These are phyloP conservation scores for Euphorbia corollata DNA, from an alignment of 441 rosid species.

Conservation along the genomic window DNA sequence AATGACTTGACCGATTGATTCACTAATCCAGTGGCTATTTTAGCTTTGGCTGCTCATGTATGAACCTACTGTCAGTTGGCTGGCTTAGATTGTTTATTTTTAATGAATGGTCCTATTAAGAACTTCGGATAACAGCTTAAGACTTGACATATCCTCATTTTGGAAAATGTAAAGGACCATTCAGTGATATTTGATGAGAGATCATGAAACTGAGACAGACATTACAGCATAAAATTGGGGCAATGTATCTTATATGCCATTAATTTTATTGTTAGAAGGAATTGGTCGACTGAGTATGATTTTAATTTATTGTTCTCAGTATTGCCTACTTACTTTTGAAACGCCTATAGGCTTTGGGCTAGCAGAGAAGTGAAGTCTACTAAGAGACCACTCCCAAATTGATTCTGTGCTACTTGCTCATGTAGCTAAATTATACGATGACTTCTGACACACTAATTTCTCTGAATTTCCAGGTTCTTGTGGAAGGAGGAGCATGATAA, in stretches of 20 bases:
- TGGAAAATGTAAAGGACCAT: background rate
- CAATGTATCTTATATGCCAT: background rate
- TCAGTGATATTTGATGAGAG: background rate
- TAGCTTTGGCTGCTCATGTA: background rate
- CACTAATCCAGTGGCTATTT: background rate
- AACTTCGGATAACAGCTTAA: background rate
- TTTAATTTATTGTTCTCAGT: background rate
- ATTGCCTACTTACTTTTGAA: slow-evolving; percentile 8
- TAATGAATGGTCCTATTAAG: background rate
- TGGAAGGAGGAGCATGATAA: slow-evolving; percentile 47
- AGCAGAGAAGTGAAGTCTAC: background rate
- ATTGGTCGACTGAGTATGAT: background rate
- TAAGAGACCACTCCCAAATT: background rate
- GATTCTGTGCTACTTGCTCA: background rate
- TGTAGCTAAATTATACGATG: background rate
- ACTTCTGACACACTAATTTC: slow-evolving; percentile 5
- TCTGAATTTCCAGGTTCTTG: slow-evolving; percentile 49
- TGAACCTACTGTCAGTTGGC: too few species aligned
- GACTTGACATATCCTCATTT: background rate
- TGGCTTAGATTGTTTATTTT: background rate
- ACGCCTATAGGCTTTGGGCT: background rate
- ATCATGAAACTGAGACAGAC: background rate
- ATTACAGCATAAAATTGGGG: background rate
- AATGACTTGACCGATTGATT: background rate
- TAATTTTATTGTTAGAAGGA: background rate